phyloP scores from a whole-genome alignment of 768 basidiomycete species.

The Lactarius hengduanensis region DNA sequence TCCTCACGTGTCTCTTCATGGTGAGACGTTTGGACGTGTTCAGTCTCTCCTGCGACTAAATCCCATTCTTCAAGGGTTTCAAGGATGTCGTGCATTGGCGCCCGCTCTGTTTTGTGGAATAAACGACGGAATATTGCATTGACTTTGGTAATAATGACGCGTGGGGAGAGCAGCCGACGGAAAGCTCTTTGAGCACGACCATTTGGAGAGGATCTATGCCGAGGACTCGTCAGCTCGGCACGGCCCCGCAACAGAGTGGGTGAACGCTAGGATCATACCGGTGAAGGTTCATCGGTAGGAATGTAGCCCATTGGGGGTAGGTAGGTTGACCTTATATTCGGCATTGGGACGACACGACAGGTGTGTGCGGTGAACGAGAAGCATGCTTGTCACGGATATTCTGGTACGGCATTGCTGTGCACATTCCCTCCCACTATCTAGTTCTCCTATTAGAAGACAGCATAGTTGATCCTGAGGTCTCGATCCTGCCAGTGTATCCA shows the following conservation, averaged over 20 bases:
- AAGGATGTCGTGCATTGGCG: neutral
- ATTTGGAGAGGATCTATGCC: neutral
- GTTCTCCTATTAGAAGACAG: neutral
- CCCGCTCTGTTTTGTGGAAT: neutral
- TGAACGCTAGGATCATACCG: neutral
- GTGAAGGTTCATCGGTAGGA: neutral
- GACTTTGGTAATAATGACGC: neutral
- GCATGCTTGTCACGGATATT: neutral
- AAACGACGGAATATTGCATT: neutral
- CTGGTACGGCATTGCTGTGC: conserved; percentile 1
- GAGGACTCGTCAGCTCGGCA: neutral
- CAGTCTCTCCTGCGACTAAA: neutral
- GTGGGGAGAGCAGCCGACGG: neutral
- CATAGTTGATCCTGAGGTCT: neutral
- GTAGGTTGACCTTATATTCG: neutral
- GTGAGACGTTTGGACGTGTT: neutral
- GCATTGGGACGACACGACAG: neutral
- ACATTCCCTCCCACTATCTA: neutral
- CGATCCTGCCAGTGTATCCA: neutral
- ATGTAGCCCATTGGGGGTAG: neutral
- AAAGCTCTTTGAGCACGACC: neutral
- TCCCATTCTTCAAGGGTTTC: neutral
- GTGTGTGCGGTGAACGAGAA: neutral
- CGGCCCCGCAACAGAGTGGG: neutral
- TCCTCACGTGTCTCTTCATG: neutral